Percentiles rank a stretch among this genome's conserved stretches.
phyloP scores from a whole-genome alignment of 257 asterid species.

The Petunia axillaris region DNA sequence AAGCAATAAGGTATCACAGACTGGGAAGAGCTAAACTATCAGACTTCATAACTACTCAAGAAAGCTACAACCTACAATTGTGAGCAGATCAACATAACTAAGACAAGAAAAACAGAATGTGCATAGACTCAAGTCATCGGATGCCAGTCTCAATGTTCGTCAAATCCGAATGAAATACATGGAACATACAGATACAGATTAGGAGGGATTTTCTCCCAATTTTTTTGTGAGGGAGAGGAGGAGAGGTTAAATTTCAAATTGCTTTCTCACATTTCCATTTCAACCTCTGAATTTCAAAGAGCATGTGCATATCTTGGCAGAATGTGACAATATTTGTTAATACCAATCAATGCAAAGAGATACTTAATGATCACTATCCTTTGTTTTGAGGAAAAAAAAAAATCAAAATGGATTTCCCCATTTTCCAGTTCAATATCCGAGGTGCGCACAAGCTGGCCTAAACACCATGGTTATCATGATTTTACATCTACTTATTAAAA shows the following conservation, averaged over 20 bases:
- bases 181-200: neutral
- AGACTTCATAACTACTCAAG: neutral
- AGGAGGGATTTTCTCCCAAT: neutral
- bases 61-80: neutral
- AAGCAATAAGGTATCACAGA: neutral
- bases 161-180: neutral
- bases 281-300: neutral
- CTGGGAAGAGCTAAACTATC: neutral
- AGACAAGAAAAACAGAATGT: neutral
- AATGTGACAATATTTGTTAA: neutral
- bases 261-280: neutral
- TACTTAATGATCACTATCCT: neutral
- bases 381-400: neutral
- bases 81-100: neutral
- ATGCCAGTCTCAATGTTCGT: neutral
- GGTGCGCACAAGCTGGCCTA: too few species aligned
- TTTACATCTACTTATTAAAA: neutral
- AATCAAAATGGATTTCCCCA: neutral
- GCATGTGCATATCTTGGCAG: neutral
- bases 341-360: neutral
- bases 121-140: neutral
- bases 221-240: neutral
- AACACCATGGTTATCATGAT: neutral
- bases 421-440: neutral
- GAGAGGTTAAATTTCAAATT: neutral